Base-by-base conservation (phyloP, 148 eudicot species). In the Rhododendron vialii region DNA sequence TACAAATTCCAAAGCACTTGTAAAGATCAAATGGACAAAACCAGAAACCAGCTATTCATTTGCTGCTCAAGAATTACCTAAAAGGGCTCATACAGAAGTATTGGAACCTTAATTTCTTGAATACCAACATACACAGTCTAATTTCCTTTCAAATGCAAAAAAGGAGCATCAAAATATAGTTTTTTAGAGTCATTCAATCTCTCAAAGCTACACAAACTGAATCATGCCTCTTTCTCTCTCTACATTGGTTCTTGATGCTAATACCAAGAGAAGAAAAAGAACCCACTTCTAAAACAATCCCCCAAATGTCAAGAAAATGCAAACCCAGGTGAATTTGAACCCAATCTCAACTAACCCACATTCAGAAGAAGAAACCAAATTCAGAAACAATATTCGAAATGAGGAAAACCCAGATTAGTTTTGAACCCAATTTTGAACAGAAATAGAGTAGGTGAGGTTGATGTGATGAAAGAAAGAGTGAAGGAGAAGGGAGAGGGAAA, bases 21-120 rank as follows among this genome's bases (percentile, higher is more conserved):
- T 14, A 48, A 83, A 45, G 55, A 83, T 71, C 85, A 47, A 14
- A 69, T 28, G 77, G 26, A 33, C 30, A 83, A 13, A 83, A 84
- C 30, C 85, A 69, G 47, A 69, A 84, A 84, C 41, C 85, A 83
- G 14, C 41, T 38, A 67, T 17, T 38, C 51, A 83, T 83, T 67
- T 35, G 61, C 38, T n/a, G 36, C 85, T 69, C 77, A 45, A 43
- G 63, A 81, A 53, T 81, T 33, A 55, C 20, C 67, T 43, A 7
- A n/a, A 47, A 67, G 24, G 5, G 35, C 43, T 45, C 77, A 43
- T 67, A 30, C 4, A 69, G 35, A 84, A 73, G 67, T 48, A 80
- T 50, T 43, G 33, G 28, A 45, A 51, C 65, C 65, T 80, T 30
- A 80, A 10, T 17, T 51, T 57, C 35, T 35, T n/a, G 28, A 28